phyloP scores from a whole-genome alignment of 257 asterid species.

The Euphrasia confusa region DNA sequence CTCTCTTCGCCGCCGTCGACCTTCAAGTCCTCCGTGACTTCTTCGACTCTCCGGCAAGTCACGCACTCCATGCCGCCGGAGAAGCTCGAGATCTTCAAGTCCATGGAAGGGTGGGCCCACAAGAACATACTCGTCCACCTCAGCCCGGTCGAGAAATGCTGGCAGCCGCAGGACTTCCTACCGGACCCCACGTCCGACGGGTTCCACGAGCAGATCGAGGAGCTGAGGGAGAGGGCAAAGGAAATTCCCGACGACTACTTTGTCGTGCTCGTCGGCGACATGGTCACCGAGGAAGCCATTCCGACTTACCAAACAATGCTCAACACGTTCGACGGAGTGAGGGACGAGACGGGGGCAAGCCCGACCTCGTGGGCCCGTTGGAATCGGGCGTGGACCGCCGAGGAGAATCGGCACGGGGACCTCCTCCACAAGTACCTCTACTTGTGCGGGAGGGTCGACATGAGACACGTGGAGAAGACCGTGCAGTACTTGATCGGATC shows the following conservation, averaged over 20 bases:
- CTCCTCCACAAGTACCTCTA: slow-evolving; percentile 78
- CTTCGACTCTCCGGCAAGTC: slow-evolving; percentile 66
- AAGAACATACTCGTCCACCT: slow-evolving; percentile 56
- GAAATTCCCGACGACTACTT: slow-evolving; percentile 78
- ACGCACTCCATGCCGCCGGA: slow-evolving; percentile 83
- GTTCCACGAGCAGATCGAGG: slow-evolving; percentile 64
- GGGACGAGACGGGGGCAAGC: slow-evolving; percentile 90
- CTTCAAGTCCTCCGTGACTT: slow-evolving; percentile 83
- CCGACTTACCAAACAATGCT: slow-evolving; percentile 88
- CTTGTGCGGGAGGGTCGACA: slow-evolving; percentile 70
- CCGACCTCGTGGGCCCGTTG: slow-evolving; percentile 80
- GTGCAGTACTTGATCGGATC: slow-evolving; percentile 83
- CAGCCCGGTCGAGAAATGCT: slow-evolving; percentile 75
- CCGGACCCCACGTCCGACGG: slow-evolving; percentile 82
- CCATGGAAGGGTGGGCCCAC: slow-evolving; percentile 66
- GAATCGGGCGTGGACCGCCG: slow-evolving; percentile 90
- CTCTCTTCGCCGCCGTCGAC: slow-evolving; percentile 41
- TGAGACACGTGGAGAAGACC: slow-evolving; percentile 79
- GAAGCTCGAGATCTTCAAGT: slow-evolving; percentile 66
- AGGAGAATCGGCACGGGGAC: slow-evolving; percentile 85
- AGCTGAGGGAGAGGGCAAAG: slow-evolving; percentile 61
- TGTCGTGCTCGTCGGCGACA: slow-evolving; percentile 74
- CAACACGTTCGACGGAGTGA: slow-evolving; percentile 75
- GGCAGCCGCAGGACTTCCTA: slow-evolving; percentile 88
- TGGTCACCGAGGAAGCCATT: slow-evolving; percentile 90